Evolutionary conservation across 768 basidiomycete species (phyloP), one percentile per base, ranked within the genome.

Genomic region (Candolleomyces aberdarensis): DNA sequence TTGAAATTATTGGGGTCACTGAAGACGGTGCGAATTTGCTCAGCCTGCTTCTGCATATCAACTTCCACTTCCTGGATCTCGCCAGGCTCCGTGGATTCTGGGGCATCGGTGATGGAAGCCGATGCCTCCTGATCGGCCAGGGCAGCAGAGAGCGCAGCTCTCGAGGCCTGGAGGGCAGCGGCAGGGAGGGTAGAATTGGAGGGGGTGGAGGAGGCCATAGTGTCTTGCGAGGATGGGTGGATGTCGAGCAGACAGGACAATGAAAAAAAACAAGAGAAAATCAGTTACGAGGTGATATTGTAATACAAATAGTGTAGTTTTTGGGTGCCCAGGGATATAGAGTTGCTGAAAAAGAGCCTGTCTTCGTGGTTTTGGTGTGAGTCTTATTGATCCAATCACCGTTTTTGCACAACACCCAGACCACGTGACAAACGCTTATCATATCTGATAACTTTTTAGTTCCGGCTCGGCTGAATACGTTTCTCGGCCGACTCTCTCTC

Each of bases 1-100:
- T 96, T 98, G 78, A 98, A 98, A 69, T 91, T 91, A 68, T 83
- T 86, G 20, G 92, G 88, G 76, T 96, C 91, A 68, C 85, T 94
- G 76, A 99, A 98, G 52, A 99, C 92, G 22, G 97, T 98, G 66
- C 89, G 84, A 69, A 95, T 91, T 58, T 80, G 83, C 58, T 92
- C 90, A 41, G 90, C 89, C 71, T 92, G 91, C 31, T 85, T 83
- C 66, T 90, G 81, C 89, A 93, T 91, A 69, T 91, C 87, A 51
- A 91, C 82, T 72, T 94, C 94, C 17, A 91, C 82, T 72, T 94
- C 94, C 17, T 91, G 90, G 53, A 92, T 87, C 78, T 95, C 92
- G 61, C 92, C 93, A 11, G 87, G 86, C 72, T 95, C 93, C 10
- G 80, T 66, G 41, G 78, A 74, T 17, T 77, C 75, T 19, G 76